Base-by-base conservation (phyloP, 2,329 filamentous ascomycete genomes). In the Neocucurbitaria cava region DNA sequence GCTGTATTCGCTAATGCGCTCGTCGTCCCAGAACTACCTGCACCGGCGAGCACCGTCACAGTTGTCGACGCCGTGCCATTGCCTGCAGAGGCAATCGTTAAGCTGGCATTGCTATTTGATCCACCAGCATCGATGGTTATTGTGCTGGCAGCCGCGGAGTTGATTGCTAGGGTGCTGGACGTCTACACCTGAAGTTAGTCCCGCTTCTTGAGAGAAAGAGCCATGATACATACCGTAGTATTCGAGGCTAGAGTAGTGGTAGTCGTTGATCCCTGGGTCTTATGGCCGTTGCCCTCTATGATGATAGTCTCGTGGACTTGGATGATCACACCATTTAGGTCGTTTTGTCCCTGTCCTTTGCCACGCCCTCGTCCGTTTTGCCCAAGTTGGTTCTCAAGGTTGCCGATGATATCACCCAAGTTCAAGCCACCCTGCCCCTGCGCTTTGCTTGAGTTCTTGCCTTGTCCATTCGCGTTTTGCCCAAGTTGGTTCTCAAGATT, bases 121-220 rank as follows among this genome's bases (percentile, higher is more conserved):
- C 46, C 42, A 17, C 41, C 58, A 6, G 64, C 66, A 17, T 61
- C 10, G 7, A 69, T 64, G 33, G 62, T 67, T 33, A 71, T 51
- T 31, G 59, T 49, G 21, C 45, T 51, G 11, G 54, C 62, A 10
- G 46, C 62, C 9, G 65, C 64, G 17, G 68, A 61, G 28, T 66
- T 38, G 39, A 66, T 59, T n/a, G 64, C 26, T 43, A 55, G 11
- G 5, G 51, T 45, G 20, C 54, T 56, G n/a, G n/a, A n/a, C n/a
- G n/a, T n/a, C 40, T 48, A 30, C 4, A 7, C 13, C 8, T 17
- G 1, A 23, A 28, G 35, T 54, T 49, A 54, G 41, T 24, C 30
- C 6, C 3, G 3, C 9, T 30, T n/a, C 3, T 3, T 26, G 5
- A 8, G n/a, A 4, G 2, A 18, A 23, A 1, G 41, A 24, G 24